A percentile compares a stretch with the other conserved stretches of the same genome.
Conservation (phyloP, 2,329 filamentous ascomycete species). For the Paraconiothyrium sp. region DNA sequence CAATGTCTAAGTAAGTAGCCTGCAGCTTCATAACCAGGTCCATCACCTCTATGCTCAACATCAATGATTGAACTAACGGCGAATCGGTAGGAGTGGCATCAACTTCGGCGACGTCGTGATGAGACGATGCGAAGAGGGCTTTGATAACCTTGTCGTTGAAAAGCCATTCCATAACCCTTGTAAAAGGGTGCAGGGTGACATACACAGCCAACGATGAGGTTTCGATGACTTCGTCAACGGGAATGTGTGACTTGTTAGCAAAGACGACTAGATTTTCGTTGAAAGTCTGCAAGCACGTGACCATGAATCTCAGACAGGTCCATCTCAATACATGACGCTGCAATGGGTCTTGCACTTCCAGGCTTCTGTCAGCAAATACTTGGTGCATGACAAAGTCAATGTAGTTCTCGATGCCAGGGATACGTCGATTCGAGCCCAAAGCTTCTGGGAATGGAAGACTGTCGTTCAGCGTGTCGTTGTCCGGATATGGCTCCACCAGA, state of each 20-base stretch:
- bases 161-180: conserved; percentile 96
- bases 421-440: conserved; percentile 78
- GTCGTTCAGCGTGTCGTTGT: conserved; percentile 73
- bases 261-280: conserved; percentile 93
- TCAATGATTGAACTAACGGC: conserved; percentile 79
- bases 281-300: conserved; percentile 82
- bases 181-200: conserved; percentile 88
- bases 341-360: conserved; percentile 69
- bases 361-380: conserved; percentile 74
- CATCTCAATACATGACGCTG: conserved; percentile 79
- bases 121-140: conserved; percentile 79
- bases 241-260: conserved; percentile 78
- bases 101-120: conserved; percentile 78
- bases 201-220: conserved; percentile 81
- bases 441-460: conserved; percentile 86
- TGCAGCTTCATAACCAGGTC: conserved; percentile 85
- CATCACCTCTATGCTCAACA: conserved; percentile 85
- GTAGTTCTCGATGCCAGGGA: conserved; percentile 89
- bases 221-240: conserved; percentile 78
- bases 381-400: conserved; percentile 88
- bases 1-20: conserved; percentile 88
- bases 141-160: conserved; percentile 90
- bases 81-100: conserved; percentile 79
- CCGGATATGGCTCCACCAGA: conserved; percentile 73
- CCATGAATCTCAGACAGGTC: conserved; percentile 84